These are phyloP conservation scores for Imleria badia DNA, from an alignment of 768 basidiomycete genomes.

Conservation along the genomic window DNA sequence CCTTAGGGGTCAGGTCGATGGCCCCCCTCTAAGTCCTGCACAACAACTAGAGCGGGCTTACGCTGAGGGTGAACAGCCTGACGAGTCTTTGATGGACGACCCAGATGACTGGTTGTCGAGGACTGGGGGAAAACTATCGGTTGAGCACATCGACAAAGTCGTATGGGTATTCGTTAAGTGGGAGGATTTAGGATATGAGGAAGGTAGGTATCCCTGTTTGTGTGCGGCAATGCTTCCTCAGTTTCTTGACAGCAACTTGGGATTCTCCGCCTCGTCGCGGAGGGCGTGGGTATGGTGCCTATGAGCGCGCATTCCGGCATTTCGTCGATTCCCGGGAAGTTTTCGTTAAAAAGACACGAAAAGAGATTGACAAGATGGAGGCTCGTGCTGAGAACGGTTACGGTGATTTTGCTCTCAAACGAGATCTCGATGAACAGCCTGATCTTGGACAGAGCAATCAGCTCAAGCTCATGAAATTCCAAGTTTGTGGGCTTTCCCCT, in stretches of 20 bases:
- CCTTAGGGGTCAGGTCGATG: slow-evolving; percentile 33
- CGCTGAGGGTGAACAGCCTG: slow-evolving; percentile 64
- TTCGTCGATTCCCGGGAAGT: slow-evolving; percentile 66
- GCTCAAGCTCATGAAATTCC: slow-evolving; percentile 83
- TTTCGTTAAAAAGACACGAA: slow-evolving; percentile 47
- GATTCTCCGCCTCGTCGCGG: slow-evolving; percentile 75
- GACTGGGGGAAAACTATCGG: slow-evolving; percentile 43
- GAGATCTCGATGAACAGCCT: slow-evolving; percentile 50
- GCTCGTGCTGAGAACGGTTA: slow-evolving; percentile 58
- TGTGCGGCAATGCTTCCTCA: background rate
- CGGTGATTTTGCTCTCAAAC: slow-evolving; percentile 43
- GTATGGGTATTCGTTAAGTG: slow-evolving; percentile 91
- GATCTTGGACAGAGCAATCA: slow-evolving; percentile 63
- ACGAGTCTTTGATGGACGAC: slow-evolving; percentile 51
- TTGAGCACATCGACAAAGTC: slow-evolving; percentile 57
- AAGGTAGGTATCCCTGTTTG: slow-evolving; percentile 51
- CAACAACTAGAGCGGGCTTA: slow-evolving; percentile 41
- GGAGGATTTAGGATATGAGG: slow-evolving; percentile 90
- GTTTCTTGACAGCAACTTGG: slow-evolving; percentile 69
- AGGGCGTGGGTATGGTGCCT: slow-evolving; percentile 62
- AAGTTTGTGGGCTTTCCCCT: slow-evolving; percentile 46
- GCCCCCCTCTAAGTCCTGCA: slow-evolving; percentile 14
- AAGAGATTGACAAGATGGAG: slow-evolving; percentile 46
- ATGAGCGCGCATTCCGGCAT: slow-evolving; percentile 60
- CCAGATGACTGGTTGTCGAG: slow-evolving; percentile 51